phyloP scores from a whole-genome alignment of 768 basidiomycete genomes.

The Leccinum fibrillosum region DNA sequence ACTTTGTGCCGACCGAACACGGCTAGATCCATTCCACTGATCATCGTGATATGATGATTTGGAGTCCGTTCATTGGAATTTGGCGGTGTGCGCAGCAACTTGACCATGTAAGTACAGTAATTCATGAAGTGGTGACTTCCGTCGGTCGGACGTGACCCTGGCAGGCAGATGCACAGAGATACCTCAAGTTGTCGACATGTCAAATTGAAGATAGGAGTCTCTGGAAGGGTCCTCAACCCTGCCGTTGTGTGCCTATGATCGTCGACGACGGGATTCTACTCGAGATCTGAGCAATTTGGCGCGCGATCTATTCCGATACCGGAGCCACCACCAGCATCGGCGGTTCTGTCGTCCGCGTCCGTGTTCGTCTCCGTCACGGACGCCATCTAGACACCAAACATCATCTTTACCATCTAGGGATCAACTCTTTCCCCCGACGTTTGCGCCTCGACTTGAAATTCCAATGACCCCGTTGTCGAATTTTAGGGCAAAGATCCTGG shows the following conservation, averaged over 20 bases:
- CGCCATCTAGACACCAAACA: not conserved
- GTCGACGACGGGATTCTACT: not conserved
- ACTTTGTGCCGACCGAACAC: not conserved
- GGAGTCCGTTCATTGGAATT: not conserved
- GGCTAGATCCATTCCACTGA: not conserved
- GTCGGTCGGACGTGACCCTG: not conserved
- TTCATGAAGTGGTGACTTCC: not conserved
- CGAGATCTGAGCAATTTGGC: not conserved
- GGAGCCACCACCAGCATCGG: not conserved
- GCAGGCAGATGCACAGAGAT: not conserved
- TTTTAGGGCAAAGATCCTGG: too few relatives aligned
- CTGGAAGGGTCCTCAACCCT: not conserved
- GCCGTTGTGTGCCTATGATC: not conserved
- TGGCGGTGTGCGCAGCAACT: not conserved
- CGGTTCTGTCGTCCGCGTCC: not conserved
- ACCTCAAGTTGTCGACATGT: not conserved
- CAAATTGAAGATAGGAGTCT: not conserved
- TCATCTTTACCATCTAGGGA: not conserved
- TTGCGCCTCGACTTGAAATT: not conserved
- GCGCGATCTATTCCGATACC: not conserved
- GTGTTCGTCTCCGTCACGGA: not conserved
- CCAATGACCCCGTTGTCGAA: not conserved
- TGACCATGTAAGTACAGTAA: not conserved
- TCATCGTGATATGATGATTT: not conserved
- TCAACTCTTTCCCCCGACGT: not conserved